Conservation (phyloP, 2,329 filamentous ascomycete species). For the Colletotrichum tofieldiae region DNA sequence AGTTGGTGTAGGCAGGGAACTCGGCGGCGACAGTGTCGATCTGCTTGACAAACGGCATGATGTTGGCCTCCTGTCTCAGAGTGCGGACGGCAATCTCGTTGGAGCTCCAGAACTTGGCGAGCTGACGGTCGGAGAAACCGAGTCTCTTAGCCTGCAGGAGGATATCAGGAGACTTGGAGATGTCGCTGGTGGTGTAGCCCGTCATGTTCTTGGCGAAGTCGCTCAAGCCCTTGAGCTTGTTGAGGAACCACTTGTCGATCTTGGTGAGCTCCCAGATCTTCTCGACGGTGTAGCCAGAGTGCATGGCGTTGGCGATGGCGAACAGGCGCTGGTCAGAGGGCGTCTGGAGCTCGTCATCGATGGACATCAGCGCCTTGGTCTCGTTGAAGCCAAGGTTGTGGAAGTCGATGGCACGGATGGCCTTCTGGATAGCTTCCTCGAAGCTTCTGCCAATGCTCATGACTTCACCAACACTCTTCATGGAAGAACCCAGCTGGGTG, state of each 20-base stretch:
- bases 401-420: slow-evolving; percentile 94
- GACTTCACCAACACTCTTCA: slow-evolving; percentile 99
- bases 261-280: slow-evolving; percentile 99
- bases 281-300: slow-evolving; percentile 91
- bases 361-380: slow-evolving; percentile 92
- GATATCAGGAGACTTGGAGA: slow-evolving; percentile 74
- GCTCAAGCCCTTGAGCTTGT: slow-evolving; percentile 90
- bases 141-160: slow-evolving; percentile 91
- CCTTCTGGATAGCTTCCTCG: slow-evolving; percentile 98
- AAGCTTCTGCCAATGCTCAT: slow-evolving; percentile 98
- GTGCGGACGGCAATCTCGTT: slow-evolving; percentile 93
- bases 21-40: slow-evolving; percentile 99
- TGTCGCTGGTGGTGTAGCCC: slow-evolving; percentile 75
- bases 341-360: slow-evolving; percentile 96
- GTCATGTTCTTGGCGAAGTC: slow-evolving; percentile 89
- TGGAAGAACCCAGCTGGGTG: slow-evolving; percentile 94
- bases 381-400: slow-evolving; percentile 96
- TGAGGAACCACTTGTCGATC: slow-evolving; percentile 99
- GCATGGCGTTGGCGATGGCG: slow-evolving; percentile 98
- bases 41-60: slow-evolving; percentile 94
- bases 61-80: slow-evolving; percentile 86
- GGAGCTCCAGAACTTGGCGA: slow-evolving; percentile 94
- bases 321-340: slow-evolving; percentile 98
- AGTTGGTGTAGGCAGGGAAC: slow-evolving; percentile 95
- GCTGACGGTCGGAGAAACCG: slow-evolving; percentile 93